Evolutionary conservation across 495 filamentous ascomycete genomes (phyloP), one percentile per base, ranked within the genome.

Genomic region (Hyaloscypha variabilis): DNA sequence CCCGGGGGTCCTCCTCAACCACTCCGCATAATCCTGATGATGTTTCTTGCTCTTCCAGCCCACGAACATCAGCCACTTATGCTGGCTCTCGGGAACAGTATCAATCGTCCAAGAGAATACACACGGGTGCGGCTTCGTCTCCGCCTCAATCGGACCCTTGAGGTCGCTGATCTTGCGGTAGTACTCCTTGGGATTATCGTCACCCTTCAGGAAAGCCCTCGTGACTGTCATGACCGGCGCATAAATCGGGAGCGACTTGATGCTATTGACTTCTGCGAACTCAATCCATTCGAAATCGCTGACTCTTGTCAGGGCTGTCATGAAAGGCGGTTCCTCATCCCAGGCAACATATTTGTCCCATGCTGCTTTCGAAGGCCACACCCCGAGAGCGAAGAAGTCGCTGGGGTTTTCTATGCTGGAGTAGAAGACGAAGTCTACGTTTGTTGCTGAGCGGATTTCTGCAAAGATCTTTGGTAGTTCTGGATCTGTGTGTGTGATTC

Each of bases 51-150:
- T 58, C 25, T 36, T 14, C 28, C 56, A 58, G 14, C 25, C 54
- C 8, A 57, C 56, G 36, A 58, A 58, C 29, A 58, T 58, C 56
- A 58, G 8, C 56, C 56, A 58, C 56, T 58, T 58, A 11, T 58
- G 25, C 56, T 36, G 28, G 5, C 29, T 29, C 56, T 34, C 31
- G 13, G 29, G 26, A 26, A 34, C 56, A 19, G 28, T 23, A 34
- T 39, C 56, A 58, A 34, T 6, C 1, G 26, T 58, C 56, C 29
- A 58, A 31, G 56, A 42, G 36, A 39, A 58, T 21, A 58, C 56
- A 36, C 56, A 58, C 3, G 56, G 56, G 10, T 36, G 30, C 10
- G 29, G 56, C 10, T 58, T 58, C 21, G 28, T 58, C 23, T 58
- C 56, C 4, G 14, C 56, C 56, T 39, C 56, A 58, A 58, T 58